Evolutionary conservation across 257 asterid genomes (phyloP), one percentile per base, ranked within the genome.

Genomic region (Plantago elongata): DNA sequence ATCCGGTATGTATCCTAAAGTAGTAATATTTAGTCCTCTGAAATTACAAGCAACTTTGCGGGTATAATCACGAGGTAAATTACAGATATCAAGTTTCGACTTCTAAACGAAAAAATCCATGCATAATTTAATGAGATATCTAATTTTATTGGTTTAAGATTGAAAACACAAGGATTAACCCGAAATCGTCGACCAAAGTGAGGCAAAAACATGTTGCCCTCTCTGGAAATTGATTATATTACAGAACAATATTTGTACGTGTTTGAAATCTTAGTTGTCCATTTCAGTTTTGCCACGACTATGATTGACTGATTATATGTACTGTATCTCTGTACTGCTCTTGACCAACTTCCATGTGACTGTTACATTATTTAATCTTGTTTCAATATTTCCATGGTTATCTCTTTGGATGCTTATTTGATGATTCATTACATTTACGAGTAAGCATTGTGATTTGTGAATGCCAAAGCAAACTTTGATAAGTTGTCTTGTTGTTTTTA

Each of bases 161-260:
- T 34, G 40, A 34, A 4, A 34, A 17, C 11, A 42, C 42, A 2
- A 54, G 56, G 72, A 62, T 30, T 16, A 67, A 42, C 52, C 47
- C 1, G 47, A 67, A 57, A 62, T 49, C 62, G 62, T 65, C 64
- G 18, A 63, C 50, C 13, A 52, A 22, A 63, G 60, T 11, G 64
- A 68, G 44, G 60, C 27, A 15, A 62, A 30, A 45, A 38, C 49
- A 15, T 11, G 47, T 65, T 55, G 51, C 46, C 64, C 17, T 44
- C n/a, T 12, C 55, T 54, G 43, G 22, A 16, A 47, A 22, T 13
- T 22, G 11, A 9, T 13, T 10, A 4, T 44, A 11, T 46, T 9
- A 13, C 64, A 34, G 46, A 7, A 34, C 43, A 42, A 7, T 34
- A 34, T 34, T 34, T 6, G 40, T 22, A 30, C 37, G 50, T 43